These are phyloP conservation scores for Schwanniomyces vanrijiae DNA, from an alignment of 805 yeast genomes.

Conservation along the genomic window DNA sequence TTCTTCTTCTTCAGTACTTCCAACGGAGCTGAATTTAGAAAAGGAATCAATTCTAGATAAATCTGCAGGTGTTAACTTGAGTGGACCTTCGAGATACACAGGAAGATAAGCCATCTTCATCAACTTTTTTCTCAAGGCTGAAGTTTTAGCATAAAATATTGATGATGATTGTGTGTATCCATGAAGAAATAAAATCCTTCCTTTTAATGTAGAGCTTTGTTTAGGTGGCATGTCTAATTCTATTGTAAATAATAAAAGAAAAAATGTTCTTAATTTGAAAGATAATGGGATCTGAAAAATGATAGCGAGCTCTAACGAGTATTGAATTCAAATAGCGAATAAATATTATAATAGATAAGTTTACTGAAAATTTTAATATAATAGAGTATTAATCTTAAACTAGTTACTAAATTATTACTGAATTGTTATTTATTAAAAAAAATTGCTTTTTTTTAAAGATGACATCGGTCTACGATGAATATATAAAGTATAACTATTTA, in stretches of 20 bases:
- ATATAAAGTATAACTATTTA: too few relatives aligned
- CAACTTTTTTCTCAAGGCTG: conserved; percentile 81
- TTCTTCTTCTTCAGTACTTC: conserved; percentile 32
- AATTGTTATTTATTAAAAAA: too few relatives aligned
- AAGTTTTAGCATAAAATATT: conserved; percentile 82
- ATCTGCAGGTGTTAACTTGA: conserved; percentile 62
- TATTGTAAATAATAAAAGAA: neutral
- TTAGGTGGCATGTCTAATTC: neutral
- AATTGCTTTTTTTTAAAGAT: too few relatives aligned
- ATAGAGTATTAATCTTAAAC: too few relatives aligned
- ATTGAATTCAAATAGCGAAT: too few relatives aligned
- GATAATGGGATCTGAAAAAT: neutral
- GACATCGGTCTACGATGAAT: too few relatives aligned
- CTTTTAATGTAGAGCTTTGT: conserved; percentile 18
- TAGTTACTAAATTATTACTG: too few relatives aligned
- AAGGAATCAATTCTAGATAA: conserved; percentile 68
- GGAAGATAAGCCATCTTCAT: conserved; percentile 66
- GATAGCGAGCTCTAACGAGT: neutral
- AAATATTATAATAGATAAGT: neutral
- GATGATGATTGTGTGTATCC: conserved; percentile 88
- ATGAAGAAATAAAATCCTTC: conserved; percentile 79
- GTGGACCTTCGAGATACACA: conserved; percentile 79
- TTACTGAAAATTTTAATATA: neutral
- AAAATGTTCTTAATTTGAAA: neutral
- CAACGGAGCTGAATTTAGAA: conserved; percentile 45